Evolutionary conservation across 2,329 filamentous ascomycete genomes (phyloP).

Genomic region (Trichoderma simmonsii): DNA sequence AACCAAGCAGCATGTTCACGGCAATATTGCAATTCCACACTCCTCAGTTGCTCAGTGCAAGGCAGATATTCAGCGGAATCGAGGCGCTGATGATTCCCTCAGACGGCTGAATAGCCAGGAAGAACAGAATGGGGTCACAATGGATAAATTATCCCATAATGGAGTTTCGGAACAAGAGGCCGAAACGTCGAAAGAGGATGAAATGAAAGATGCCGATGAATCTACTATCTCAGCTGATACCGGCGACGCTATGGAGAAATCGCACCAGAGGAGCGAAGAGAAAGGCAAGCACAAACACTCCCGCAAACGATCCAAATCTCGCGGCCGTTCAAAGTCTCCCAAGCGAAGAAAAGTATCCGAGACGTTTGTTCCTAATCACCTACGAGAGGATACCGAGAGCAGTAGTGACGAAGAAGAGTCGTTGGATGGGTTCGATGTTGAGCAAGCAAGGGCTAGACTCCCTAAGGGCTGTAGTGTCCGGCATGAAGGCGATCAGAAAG

Average conservation of each 20-base stretch:
- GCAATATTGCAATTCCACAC: too few species aligned
- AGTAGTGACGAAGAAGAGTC: background rate
- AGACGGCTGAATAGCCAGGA: too few species aligned
- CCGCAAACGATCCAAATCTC: background rate
- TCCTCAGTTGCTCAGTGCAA: too few species aligned
- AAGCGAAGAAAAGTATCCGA: background rate
- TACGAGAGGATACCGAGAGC: background rate
- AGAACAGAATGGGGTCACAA: background rate
- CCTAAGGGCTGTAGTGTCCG: slow-evolving; percentile 20
- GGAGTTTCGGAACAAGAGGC: too few species aligned
- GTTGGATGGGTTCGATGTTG: background rate
- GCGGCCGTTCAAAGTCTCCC: background rate
- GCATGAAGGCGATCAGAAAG: slow-evolving; percentile 8
- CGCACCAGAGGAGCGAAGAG: background rate
- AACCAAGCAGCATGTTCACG: too few species aligned
- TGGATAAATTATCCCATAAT: background rate
- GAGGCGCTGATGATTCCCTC: too few species aligned
- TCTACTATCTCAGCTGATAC: background rate
- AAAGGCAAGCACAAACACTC: background rate
- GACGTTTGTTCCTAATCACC: background rate
- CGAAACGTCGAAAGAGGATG: background rate
- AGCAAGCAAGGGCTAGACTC: slow-evolving; percentile 10
- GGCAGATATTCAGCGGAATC: too few species aligned
- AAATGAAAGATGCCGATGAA: background rate
- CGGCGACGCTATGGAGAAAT: background rate